These are phyloP conservation scores for Fusarium zealandicum DNA, from an alignment of 2,329 filamentous ascomycete species.

Conservation along the genomic window DNA sequence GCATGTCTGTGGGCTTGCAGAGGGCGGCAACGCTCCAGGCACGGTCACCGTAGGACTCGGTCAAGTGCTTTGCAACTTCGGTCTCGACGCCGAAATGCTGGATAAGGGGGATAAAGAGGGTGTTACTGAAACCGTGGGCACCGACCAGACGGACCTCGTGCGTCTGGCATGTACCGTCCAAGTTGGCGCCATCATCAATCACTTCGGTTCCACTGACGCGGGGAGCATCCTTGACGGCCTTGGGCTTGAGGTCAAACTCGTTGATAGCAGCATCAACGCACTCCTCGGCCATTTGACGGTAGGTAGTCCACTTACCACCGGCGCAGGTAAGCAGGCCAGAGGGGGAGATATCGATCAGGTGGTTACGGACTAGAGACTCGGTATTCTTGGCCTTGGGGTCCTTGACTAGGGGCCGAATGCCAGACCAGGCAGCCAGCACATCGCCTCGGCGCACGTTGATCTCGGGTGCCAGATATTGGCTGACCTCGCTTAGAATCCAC, in stretches of 20 bases:
- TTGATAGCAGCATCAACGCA: constrained; percentile 82
- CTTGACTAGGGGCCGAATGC: constrained; percentile 84
- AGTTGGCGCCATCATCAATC: constrained; percentile 72
- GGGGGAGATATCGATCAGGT: constrained; percentile 79
- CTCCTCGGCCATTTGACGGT: constrained; percentile 92
- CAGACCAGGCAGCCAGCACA: constrained; percentile 89
- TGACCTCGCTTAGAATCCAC: constrained; percentile 86
- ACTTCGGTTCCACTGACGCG: constrained; percentile 73
- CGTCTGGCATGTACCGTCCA: constrained; percentile 77
- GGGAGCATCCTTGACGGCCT: constrained; percentile 65
- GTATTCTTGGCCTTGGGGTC: constrained; percentile 87
- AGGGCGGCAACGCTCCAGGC: constrained; percentile 90
- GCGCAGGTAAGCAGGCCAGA: constrained; percentile 85
- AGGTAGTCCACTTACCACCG: constrained; percentile 92
- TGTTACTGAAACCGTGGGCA: constrained; percentile 85
- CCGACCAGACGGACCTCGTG: constrained; percentile 83
- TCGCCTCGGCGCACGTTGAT: constrained; percentile 86
- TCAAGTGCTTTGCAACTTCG: constrained; percentile 88
- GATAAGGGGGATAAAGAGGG: constrained; percentile 93
- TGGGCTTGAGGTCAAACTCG: constrained; percentile 68
- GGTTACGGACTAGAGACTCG: constrained; percentile 86
- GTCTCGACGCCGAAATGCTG: constrained; percentile 93
- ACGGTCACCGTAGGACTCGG: constrained; percentile 87
- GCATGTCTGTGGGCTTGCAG: constrained; percentile 75
- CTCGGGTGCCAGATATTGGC: constrained; percentile 81